A percentile compares a stretch with the other conserved stretches of the same genome.
Conservation (phyloP, 1,284 basidiomycete species). For the Bjerkandera adusta region DNA sequence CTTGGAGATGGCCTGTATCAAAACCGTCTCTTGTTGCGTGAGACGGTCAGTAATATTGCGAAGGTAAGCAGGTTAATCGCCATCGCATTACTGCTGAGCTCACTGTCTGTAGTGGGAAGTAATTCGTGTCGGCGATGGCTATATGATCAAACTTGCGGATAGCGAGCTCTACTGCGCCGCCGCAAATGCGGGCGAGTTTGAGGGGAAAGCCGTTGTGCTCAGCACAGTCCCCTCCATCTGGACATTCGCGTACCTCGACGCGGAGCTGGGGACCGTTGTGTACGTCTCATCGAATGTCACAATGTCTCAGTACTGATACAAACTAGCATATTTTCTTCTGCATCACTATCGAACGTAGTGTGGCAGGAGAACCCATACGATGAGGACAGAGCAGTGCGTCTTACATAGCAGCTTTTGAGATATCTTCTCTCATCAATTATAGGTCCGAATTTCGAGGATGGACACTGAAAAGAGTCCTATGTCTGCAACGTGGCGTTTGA, state of each 20-base stretch:
- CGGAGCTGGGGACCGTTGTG: neutral
- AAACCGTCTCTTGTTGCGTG: no score
- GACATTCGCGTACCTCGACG: neutral
- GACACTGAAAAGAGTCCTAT: neutral
- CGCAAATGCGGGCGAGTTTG: neutral
- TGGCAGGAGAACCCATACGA: neutral
- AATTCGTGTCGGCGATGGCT: conserved; percentile 3
- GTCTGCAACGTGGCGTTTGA: neutral
- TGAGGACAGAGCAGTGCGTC: neutral
- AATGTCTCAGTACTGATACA: neutral
- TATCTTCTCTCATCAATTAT: neutral
- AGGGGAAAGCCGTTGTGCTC: neutral
- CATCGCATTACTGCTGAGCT: no score
- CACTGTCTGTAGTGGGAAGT: conserved; percentile 13
- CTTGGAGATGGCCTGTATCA: no score
- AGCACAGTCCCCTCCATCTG: conserved; percentile 10
- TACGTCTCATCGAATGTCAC: neutral
- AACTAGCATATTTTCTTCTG: neutral
- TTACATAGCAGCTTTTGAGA: no score
- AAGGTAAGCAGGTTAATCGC: no score
- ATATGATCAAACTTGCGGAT: conserved; percentile 8
- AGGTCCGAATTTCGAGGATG: neutral
- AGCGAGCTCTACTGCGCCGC: conserved; percentile 11
- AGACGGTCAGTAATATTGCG: no score
- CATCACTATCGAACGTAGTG: neutral